Base-by-base conservation (phyloP, 345 rosid species). In the Mallotus nudiflorus region DNA sequence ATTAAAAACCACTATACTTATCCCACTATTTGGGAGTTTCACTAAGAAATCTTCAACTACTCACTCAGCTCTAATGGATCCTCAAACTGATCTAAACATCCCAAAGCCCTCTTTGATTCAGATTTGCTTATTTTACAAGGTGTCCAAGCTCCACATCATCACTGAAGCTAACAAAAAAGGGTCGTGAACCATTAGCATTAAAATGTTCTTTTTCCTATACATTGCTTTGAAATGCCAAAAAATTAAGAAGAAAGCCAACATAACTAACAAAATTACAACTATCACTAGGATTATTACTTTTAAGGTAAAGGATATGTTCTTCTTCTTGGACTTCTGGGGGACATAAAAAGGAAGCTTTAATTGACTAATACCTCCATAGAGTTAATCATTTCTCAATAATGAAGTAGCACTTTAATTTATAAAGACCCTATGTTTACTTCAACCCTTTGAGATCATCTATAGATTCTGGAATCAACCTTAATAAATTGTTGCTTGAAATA, bases 401-500 rank as follows among this genome's bases (percentile, higher is more conserved):
- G 55, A 46, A 46, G 48, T 56, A 14, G 13, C 39, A 48, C 40
- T 65, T 16, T 18, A 6, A 49, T 48, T 65, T 4, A 22, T 16
- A 50, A 65, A 65, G n/a, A 65, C 29, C 18, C 42, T 42, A 8
- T 3, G 40, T 46, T 65, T 27, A 11, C 0, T 65, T 18, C 40
- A 42, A 16, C 1, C 16, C 11, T 3, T 65, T 1, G 18, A 65
- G 19, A 1, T 28, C 42, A 1, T 13, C 9, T 9, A 65, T 10
- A n/a, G 18, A 62, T 19, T 62, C 19, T 20, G 50, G 31, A 3
- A 62, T 62, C 22, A 0, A 10, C 0, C 66, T 25, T 37, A 49
- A 62, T 6, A 62, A 40, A 62, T 62, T 62, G 50, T 62, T 62
- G 18, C 9, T 16, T 8, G 66, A 62, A n/a, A 62, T 20, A 20